These are phyloP conservation scores for Trametes cinnabarina DNA, from an alignment of 768 basidiomycete genomes.

Conservation along the genomic window DNA sequence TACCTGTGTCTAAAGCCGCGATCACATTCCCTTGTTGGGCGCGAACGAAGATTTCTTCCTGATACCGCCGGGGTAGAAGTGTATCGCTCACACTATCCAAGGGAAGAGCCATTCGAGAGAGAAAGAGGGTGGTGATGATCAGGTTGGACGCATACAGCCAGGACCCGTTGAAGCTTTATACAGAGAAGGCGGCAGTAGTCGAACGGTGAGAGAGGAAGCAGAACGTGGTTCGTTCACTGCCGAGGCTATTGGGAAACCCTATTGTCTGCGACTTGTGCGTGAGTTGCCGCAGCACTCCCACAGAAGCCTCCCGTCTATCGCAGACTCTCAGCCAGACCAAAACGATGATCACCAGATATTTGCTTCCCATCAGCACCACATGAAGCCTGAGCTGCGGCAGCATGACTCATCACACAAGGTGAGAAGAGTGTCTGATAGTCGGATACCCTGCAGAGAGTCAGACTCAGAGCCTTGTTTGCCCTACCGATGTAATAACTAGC, in stretches of 20 bases:
- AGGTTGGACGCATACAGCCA: not conserved
- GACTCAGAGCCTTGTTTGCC: too few species aligned
- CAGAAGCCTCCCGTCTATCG: not conserved
- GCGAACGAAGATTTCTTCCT: conserved; percentile 54
- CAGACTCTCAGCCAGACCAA: not conserved
- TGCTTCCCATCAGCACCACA: too few species aligned
- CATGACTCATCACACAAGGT: too few species aligned
- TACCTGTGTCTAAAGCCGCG: conserved; percentile 57
- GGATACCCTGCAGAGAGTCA: too few species aligned
- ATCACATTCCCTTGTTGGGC: conserved; percentile 54
- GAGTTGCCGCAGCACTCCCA: not conserved
- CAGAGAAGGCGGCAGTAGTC: not conserved
- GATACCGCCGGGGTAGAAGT: conserved; percentile 49
- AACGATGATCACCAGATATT: not conserved
- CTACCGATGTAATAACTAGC: too few species aligned
- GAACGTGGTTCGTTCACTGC: not conserved
- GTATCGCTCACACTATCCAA: conserved; percentile 33
- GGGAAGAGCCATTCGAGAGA: conserved; percentile 18
- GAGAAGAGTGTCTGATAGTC: too few species aligned
- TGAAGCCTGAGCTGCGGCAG: too few species aligned
- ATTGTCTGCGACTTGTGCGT: too few species aligned
- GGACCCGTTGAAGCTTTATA: not conserved
- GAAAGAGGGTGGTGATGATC: not conserved
- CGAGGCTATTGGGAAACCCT: not conserved
- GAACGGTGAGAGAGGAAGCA: not conserved